Evolutionary conservation across 2,329 filamentous ascomycete genomes (phyloP).

Genomic region (Aaosphaeria pasadenensis): DNA sequence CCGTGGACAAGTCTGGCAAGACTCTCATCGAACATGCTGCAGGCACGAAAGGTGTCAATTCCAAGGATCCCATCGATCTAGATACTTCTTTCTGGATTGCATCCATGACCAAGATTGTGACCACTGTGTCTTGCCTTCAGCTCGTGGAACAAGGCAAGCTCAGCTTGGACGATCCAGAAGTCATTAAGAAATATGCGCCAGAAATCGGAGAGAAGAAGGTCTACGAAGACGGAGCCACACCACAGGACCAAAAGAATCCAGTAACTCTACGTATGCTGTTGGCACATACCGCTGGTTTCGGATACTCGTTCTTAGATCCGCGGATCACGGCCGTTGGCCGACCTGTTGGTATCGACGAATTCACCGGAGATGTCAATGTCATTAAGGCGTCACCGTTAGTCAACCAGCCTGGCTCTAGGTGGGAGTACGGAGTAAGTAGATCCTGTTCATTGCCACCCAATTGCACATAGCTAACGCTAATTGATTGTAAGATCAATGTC

Average conservation of each 20-base stretch:
- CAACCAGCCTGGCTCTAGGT: conserved; percentile 61
- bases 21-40: conserved; percentile 42
- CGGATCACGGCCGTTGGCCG: conserved; percentile 40
- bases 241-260: conserved; percentile 38
- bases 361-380: conserved; percentile 53
- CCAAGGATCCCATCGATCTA: conserved; percentile 53
- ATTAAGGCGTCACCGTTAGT: conserved; percentile 53
- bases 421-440: conserved; percentile 51
- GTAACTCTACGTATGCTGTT: conserved; percentile 53
- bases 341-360: conserved; percentile 56
- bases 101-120: conserved; percentile 46
- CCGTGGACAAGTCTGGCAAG: conserved; percentile 44
- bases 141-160: conserved; percentile 37
- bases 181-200: conserved; percentile 28
- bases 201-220: conserved; percentile 43
- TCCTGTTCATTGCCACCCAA: background rate
- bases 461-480: background rate
- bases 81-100: conserved; percentile 61
- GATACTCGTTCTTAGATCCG: conserved; percentile 49
- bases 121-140: conserved; percentile 31
- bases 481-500: conserved; percentile 42
- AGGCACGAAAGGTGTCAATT: conserved; percentile 39
- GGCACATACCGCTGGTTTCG: conserved; percentile 50
- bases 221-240: conserved; percentile 30
- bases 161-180: conserved; percentile 31